Percentiles rank a stretch among this genome's conserved stretches.
Evolutionary conservation across 441 rosid species (phyloP).

Genomic region (Oxalis stricta): DNA sequence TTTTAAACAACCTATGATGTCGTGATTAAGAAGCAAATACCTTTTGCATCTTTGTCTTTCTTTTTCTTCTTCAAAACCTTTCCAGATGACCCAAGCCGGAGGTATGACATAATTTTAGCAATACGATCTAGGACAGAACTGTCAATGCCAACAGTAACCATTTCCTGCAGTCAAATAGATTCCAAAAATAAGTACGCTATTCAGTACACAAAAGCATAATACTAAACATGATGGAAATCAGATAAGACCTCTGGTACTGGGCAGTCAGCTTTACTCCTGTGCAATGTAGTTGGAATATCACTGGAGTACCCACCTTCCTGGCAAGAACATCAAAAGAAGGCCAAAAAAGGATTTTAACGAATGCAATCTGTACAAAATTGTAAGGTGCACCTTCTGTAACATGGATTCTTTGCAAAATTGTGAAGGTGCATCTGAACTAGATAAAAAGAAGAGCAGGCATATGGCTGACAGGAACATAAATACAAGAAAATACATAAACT

Average conservation of each 20-base stretch:
- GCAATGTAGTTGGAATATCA: constrained; percentile 89
- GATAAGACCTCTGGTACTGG: constrained; percentile 71
- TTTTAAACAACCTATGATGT: not conserved
- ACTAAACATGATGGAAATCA: not conserved
- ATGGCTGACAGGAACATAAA: not conserved
- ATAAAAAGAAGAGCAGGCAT: constrained; percentile 1
- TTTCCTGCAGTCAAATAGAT: constrained; percentile 39
- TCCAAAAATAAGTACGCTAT: constrained; percentile 9
- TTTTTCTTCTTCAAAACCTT: constrained; percentile 97
- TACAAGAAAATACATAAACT: not conserved
- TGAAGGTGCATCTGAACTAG: not conserved
- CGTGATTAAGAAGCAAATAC: constrained; percentile 17
- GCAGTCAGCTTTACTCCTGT: constrained; percentile 93
- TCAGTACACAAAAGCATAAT: constrained; percentile 8
- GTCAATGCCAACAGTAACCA: constrained; percentile 85
- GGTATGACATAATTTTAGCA: constrained; percentile 87
- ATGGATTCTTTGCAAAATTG: too few relatives aligned
- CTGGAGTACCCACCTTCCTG: constrained; percentile 81
- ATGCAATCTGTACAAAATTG: too few relatives aligned
- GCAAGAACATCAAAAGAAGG: too few relatives aligned
- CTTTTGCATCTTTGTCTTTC: constrained; percentile 80
- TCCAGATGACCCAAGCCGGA: constrained; percentile 97
- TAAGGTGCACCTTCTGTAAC: too few relatives aligned
- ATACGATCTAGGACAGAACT: constrained; percentile 94
- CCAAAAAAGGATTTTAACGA: too few relatives aligned